Evolutionary conservation across 2,329 filamentous ascomycete genomes (phyloP), one percentile per base, ranked within the genome.

Genomic region (Fusarium sp.): DNA sequence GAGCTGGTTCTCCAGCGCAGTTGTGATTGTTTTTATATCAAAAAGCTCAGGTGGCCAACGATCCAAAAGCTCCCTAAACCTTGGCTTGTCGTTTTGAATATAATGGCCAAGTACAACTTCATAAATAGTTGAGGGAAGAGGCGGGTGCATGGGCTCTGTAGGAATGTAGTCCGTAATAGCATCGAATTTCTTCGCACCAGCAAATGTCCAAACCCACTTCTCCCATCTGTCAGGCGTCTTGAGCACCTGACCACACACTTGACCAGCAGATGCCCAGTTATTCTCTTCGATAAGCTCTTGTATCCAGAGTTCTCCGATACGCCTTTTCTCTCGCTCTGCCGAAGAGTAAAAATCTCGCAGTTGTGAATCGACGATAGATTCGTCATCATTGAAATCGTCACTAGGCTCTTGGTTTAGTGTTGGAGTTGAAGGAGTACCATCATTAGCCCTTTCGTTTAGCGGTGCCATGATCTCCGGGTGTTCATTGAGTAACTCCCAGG

Each of bases 141-240:
- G 92, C 13, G 95, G 95, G 34, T 89, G 89, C 80, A 97, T 87
- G n/a, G 91, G 90, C 60, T 91, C 89, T 3, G 89, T 91, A 0
- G 96, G 96, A 36, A 99, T 93, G 78, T 93, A 91, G 41, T 93
- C 89, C 10, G 93, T 93, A 69, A 99, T 98, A 76, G 98, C 95
- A 80, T 98, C 94, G 77, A 97, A 94, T 78, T 91, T 94, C 73
- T 94, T 89, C 6, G 93, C 93, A 45, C 94, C 92, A 13, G 95
- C 94, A 83, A 99, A 99, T 1, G 90, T 92, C 90, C 93, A 97
- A 10, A 97, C 93, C 95, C 96, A 98, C 78, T 97, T 94, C 83
- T 98, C 95, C 96, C 96, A 99, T 75, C 92, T 87, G 54, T 92
- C 87, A 2, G 94, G 90, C 3, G 92, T 94, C 48, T 91, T 91